These are phyloP conservation scores for Penicillium crystallinum DNA, from an alignment of 495 filamentous ascomycete genomes.

Conservation along the genomic window DNA sequence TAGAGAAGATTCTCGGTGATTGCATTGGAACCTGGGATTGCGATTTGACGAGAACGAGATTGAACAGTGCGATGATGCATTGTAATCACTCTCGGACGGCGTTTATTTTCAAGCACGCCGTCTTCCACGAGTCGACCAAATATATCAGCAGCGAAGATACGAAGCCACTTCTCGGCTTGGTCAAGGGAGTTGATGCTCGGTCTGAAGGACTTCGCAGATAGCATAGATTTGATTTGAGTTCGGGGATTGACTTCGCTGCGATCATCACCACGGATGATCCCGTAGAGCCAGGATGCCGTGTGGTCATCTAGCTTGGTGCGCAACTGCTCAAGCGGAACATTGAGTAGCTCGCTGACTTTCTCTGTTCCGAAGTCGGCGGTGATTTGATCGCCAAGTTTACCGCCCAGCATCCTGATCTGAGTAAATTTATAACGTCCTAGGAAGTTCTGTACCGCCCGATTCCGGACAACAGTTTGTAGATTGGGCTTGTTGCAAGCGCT, in stretches of 20 bases:
- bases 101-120: slow-evolving; percentile 81
- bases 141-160: slow-evolving; percentile 91
- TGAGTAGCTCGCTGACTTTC: slow-evolving; percentile 67
- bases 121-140: slow-evolving; percentile 86
- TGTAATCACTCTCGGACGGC: slow-evolving; percentile 78
- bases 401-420: slow-evolving; percentile 90
- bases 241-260: slow-evolving; percentile 82
- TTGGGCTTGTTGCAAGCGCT: slow-evolving; percentile 90
- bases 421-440: slow-evolving; percentile 86
- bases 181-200: slow-evolving; percentile 76
- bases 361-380: slow-evolving; percentile 74
- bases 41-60: slow-evolving; percentile 63
- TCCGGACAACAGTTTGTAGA: slow-evolving; percentile 83
- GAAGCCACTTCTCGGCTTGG: slow-evolving; percentile 79
- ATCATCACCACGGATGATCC: slow-evolving; percentile 81
- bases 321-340: slow-evolving; percentile 69
- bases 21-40: slow-evolving; percentile 70
- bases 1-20: slow-evolving; percentile 72
- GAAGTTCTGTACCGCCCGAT: slow-evolving; percentile 75
- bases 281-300: slow-evolving; percentile 82
- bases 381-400: slow-evolving; percentile 90
- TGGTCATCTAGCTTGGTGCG: slow-evolving; percentile 78
- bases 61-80: slow-evolving; percentile 71
- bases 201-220: slow-evolving; percentile 94
- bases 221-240: slow-evolving; percentile 94